Conservation (phyloP, 768 basidiomycete genomes). For the Boletus subcaerulescens region DNA sequence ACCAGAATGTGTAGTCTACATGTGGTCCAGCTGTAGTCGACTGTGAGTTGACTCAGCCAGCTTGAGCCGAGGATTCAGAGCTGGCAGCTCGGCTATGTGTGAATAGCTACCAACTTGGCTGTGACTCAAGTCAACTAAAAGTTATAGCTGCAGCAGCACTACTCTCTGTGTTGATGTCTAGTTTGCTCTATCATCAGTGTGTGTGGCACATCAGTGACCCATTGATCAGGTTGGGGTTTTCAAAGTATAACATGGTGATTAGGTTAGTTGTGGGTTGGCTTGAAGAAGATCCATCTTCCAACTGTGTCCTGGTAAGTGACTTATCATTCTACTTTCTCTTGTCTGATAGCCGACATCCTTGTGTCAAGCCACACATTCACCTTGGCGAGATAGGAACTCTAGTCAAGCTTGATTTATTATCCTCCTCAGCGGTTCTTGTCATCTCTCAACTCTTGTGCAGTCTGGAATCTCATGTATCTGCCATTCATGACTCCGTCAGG, state of each 20-base stretch:
- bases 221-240: conserved; percentile 4
- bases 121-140: no score
- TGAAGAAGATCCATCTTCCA: background rate
- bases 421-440: background rate
- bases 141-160: no score
- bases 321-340: no score
- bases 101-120: no score
- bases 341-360: background rate
- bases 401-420: background rate
- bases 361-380: conserved; percentile 3
- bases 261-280: conserved; percentile 5
- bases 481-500: background rate
- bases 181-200: conserved; percentile 5
- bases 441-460: background rate
- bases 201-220: conserved; percentile 5
- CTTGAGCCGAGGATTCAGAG: no score
- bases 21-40: no score
- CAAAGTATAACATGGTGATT: conserved; percentile 2
- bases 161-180: conserved; percentile 3
- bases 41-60: no score
- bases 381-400: conserved; percentile 1
- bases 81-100: no score
- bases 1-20: no score
- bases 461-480: background rate
- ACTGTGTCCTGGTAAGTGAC: background rate